These are phyloP conservation scores for Boletus rubropictus DNA, from an alignment of 768 basidiomycete genomes.

Conservation along the genomic window DNA sequence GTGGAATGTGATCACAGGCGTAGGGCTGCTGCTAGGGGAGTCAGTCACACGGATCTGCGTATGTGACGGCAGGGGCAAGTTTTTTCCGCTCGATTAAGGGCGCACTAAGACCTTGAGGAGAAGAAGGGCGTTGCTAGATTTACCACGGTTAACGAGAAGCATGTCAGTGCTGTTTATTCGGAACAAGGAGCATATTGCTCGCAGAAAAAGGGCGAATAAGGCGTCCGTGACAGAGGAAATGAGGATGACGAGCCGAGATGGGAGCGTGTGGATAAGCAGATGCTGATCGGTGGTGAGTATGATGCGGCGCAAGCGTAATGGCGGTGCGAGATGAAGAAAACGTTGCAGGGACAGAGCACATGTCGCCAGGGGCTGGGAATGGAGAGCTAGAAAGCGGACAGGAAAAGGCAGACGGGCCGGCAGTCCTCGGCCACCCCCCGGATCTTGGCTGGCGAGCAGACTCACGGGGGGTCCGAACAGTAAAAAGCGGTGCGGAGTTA, in stretches of 20 bases:
- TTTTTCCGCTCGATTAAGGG: slow-evolving; percentile 13
- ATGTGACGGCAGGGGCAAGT: slow-evolving; percentile 23
- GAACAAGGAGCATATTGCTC: not conserved
- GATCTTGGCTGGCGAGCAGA: slow-evolving; percentile 20
- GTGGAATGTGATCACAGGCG: slow-evolving; percentile 19
- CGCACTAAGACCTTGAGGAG: slow-evolving; percentile 25
- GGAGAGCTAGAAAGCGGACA: slow-evolving; percentile 6
- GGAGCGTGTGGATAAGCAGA: slow-evolving; percentile 18
- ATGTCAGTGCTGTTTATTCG: not conserved
- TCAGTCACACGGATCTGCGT: slow-evolving; percentile 29
- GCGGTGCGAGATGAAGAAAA: slow-evolving; percentile 31
- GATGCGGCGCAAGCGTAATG: slow-evolving; percentile 23
- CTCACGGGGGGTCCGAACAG: slow-evolving; percentile 20
- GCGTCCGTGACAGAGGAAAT: slow-evolving; percentile 13
- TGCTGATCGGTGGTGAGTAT: slow-evolving; percentile 19
- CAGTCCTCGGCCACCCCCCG: slow-evolving; percentile 21
- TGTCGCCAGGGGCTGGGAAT: slow-evolving; percentile 16
- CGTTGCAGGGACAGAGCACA: slow-evolving; percentile 25
- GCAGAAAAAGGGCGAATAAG: slow-evolving; percentile 18
- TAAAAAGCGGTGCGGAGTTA: slow-evolving; percentile 19
- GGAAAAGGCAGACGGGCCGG: slow-evolving; percentile 12
- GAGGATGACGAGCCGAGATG: slow-evolving; percentile 24
- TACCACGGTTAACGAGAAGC: slow-evolving; percentile 1
- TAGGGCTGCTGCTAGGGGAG: slow-evolving; percentile 6
- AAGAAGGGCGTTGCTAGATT: slow-evolving; percentile 7